Percentiles rank a stretch among this genome's conserved stretches.
phyloP scores from a whole-genome alignment of 139 green algal genomes.

The Gonium pectorale region DNA sequence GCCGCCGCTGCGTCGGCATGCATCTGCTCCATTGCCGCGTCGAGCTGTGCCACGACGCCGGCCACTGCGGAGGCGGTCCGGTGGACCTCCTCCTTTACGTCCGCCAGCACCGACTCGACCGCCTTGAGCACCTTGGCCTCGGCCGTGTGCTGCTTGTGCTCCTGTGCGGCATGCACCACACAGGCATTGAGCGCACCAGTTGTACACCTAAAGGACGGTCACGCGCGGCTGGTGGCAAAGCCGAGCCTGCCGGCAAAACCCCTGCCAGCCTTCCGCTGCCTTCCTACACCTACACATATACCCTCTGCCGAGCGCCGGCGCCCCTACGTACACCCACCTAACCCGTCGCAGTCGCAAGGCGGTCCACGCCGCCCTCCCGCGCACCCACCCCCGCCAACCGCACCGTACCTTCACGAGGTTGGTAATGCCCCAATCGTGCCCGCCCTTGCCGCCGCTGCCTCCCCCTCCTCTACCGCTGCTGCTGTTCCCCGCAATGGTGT shows the following conservation, averaged over 20 bases:
- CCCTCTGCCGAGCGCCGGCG: too few relatives aligned
- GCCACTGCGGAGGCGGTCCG: conserved; percentile 38
- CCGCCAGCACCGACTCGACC: conserved; percentile 41
- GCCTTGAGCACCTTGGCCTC: conserved; percentile 56
- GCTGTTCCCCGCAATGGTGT: background rate
- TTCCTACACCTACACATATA: too few relatives aligned
- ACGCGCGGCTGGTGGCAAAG: too few relatives aligned
- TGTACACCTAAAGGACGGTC: too few relatives aligned
- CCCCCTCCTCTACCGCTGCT: background rate
- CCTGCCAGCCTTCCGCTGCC: too few relatives aligned
- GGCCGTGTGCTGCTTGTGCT: conserved; percentile 52
- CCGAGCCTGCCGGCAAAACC: too few relatives aligned
- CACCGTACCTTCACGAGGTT: conserved; percentile 24
- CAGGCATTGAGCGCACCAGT: too few relatives aligned
- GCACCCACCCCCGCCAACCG: too few relatives aligned
- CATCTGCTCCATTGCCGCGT: conserved; percentile 37
- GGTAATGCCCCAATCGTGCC: conserved; percentile 8
- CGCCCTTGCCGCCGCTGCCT: background rate
- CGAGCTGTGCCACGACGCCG: conserved; percentile 54
- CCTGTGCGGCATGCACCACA: too few relatives aligned
- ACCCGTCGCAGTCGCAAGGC: too few relatives aligned
- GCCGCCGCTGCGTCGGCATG: background rate
- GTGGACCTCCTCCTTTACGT: conserved; percentile 7
- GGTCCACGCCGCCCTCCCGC: too few relatives aligned
- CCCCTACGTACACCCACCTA: too few relatives aligned